These are phyloP conservation scores for Chaetomium tenue DNA, from an alignment of 495 filamentous ascomycete genomes.

Conservation along the genomic window DNA sequence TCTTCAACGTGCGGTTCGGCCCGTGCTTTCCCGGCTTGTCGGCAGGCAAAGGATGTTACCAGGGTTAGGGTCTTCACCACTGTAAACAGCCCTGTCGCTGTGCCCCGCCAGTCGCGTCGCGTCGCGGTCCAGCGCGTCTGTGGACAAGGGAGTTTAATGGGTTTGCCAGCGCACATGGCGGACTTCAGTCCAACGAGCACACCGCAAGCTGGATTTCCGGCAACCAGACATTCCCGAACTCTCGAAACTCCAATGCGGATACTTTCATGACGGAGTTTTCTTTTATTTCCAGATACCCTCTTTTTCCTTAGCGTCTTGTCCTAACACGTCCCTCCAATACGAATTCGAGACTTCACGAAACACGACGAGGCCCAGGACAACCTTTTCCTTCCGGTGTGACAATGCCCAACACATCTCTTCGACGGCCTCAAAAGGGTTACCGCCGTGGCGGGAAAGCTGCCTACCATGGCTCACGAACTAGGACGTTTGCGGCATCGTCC, in stretches of 20 bases:
- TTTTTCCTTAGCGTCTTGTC: not conserved
- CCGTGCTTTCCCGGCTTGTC: slow-evolving; percentile 16
- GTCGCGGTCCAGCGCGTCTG: slow-evolving; percentile 24
- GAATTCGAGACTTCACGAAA: not conserved
- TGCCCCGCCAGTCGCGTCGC: slow-evolving; percentile 28
- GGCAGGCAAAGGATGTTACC: not conserved
- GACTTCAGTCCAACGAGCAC: no score
- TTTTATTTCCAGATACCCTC: not conserved
- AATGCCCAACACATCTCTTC: slow-evolving; percentile 52
- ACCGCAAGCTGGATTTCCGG: no score
- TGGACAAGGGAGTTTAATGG: slow-evolving; percentile 28
- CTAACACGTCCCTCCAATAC: not conserved
- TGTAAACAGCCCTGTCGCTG: not conserved
- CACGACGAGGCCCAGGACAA: not conserved
- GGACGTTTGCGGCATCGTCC: slow-evolving; percentile 75
- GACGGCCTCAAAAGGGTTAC: slow-evolving; percentile 53
- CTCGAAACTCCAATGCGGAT: not conserved
- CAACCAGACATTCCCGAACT: not conserved
- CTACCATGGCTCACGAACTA: slow-evolving; percentile 54
- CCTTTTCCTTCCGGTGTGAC: not conserved
- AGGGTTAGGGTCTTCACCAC: slow-evolving; percentile 16
- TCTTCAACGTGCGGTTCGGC: slow-evolving; percentile 17
- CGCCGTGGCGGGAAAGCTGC: slow-evolving; percentile 53
- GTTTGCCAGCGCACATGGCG: slow-evolving; percentile 15
- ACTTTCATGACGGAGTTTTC: not conserved